These are phyloP conservation scores for Prunus fruticosa DNA, from an alignment of 306 rosid genomes.

Conservation along the genomic window DNA sequence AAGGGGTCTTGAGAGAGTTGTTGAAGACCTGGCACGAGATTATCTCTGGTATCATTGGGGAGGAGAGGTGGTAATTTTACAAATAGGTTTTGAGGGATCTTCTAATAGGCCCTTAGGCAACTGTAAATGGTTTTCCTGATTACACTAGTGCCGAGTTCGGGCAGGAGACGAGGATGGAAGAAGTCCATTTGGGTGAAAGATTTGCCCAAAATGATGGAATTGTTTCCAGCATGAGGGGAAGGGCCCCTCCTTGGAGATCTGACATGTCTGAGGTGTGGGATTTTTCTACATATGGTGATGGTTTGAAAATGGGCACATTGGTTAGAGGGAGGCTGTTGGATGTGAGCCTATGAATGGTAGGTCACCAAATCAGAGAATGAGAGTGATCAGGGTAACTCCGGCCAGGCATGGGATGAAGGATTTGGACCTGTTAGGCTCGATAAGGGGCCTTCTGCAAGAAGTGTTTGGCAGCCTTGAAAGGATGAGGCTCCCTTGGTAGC, in stretches of 20 bases:
- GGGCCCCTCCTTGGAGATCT: constrained; percentile 83
- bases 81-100: constrained; percentile 73
- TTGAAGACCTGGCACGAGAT: constrained; percentile 94
- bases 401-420: constrained; percentile 89
- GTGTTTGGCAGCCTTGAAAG: constrained; percentile 99
- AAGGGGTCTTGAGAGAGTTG: constrained; percentile 94
- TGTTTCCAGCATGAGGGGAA: constrained; percentile 67
- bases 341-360: constrained; percentile 70
- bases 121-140: constrained; percentile 78
- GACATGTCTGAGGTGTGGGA: constrained; percentile 78
- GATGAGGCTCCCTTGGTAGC: constrained; percentile 99
- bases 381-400: constrained; percentile 75
- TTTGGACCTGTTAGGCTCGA: constrained; percentile 75
- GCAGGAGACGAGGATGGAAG: constrained; percentile 79
- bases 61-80: constrained; percentile 70
- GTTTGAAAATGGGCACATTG: constrained; percentile 70
- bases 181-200: constrained; percentile 66
- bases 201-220: constrained; percentile 74
- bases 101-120: constrained; percentile 67
- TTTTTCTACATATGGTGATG: constrained; percentile 61
- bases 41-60: constrained; percentile 80
- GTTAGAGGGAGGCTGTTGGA: constrained; percentile 69
- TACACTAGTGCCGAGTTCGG: constrained; percentile 75
- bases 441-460: constrained; percentile 98
- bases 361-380: constrained; percentile 75